Evolutionary conservation across 352 stramenopile species (phyloP).

Genomic region (Globisporangium orthogonon): DNA sequence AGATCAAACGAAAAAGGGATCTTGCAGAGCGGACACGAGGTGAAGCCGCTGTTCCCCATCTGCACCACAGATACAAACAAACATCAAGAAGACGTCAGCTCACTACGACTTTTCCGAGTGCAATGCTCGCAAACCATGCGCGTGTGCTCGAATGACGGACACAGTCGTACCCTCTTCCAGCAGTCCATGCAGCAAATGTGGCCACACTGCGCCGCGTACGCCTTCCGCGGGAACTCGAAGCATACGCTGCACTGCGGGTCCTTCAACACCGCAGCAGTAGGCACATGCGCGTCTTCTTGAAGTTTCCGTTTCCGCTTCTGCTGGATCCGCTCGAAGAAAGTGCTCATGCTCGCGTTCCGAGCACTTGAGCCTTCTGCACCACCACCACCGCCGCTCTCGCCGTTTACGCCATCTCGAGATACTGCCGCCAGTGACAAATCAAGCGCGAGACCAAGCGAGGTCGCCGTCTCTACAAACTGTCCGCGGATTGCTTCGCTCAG

Average conservation of each 20-base stretch:
- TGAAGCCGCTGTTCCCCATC: constrained; percentile 74
- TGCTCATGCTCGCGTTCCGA: constrained; percentile 21
- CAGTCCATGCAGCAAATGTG: constrained; percentile 81
- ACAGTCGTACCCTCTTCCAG: constrained; percentile 69
- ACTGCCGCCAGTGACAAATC: constrained; percentile 6
- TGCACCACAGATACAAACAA: constrained; percentile 12
- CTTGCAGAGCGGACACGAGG: constrained; percentile 73
- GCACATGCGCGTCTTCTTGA: constrained; percentile 14
- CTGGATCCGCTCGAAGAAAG: constrained; percentile 65
- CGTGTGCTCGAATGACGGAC: not conserved
- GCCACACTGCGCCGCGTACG: constrained; percentile 68
- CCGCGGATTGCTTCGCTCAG: constrained; percentile 34
- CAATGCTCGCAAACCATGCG: not conserved
- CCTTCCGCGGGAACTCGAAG: constrained; percentile 75
- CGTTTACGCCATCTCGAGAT: not conserved
- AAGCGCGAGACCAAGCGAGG: constrained; percentile 27
- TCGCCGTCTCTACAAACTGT: constrained; percentile 39
- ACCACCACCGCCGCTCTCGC: not conserved
- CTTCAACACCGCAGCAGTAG: constrained; percentile 48
- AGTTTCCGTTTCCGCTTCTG: constrained; percentile 54
- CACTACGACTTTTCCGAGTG: not conserved
- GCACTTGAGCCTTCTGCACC: not conserved
- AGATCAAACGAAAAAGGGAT: constrained; percentile 59
- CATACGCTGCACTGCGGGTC: constrained; percentile 82
- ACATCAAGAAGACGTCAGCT: constrained; percentile 1